Percentiles rank a stretch among this genome's conserved stretches.
Evolutionary conservation across 768 basidiomycete genomes (phyloP).

Genomic region (Russula griseocarnosa): DNA sequence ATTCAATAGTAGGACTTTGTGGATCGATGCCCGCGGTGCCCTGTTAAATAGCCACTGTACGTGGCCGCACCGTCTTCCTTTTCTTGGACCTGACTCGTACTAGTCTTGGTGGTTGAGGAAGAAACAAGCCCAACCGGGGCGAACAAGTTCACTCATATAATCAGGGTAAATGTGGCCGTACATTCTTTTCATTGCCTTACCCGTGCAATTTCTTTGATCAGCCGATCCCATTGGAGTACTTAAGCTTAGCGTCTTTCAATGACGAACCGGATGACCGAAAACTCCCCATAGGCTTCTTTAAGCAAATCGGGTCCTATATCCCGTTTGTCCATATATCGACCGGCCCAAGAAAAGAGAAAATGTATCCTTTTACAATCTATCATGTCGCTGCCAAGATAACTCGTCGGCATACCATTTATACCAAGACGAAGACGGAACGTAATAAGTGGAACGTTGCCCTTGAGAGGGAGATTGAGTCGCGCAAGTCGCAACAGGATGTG

Average conservation of each 20-base stretch:
- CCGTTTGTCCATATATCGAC: not conserved
- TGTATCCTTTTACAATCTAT: conserved; percentile 9
- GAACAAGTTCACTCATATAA: not conserved
- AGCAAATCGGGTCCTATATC: not conserved
- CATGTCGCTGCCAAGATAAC: conserved; percentile 7
- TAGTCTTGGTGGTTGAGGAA: not conserved
- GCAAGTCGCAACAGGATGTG: not conserved
- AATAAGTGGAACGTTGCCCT: not conserved
- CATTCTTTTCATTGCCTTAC: not conserved
- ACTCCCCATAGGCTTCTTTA: not conserved
- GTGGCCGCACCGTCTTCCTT: not conserved
- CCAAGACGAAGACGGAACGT: not conserved
- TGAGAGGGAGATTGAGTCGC: not conserved
- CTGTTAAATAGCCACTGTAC: conserved; percentile 1
- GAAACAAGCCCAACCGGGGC: not conserved
- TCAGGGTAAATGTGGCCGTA: not conserved
- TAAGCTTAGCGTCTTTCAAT: conserved; percentile 3
- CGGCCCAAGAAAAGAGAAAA: not conserved
- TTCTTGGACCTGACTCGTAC: not conserved
- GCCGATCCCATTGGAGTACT: conserved; percentile 1
- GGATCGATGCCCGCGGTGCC: not conserved
- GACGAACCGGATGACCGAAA: not conserved
- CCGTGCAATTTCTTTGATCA: not conserved
- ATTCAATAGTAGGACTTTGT: not conserved
- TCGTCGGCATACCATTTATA: conserved; percentile 6